Evolutionary conservation across 371 early-diverging fungal species (phyloP).

Genomic region (Nematocida homosporus): DNA sequence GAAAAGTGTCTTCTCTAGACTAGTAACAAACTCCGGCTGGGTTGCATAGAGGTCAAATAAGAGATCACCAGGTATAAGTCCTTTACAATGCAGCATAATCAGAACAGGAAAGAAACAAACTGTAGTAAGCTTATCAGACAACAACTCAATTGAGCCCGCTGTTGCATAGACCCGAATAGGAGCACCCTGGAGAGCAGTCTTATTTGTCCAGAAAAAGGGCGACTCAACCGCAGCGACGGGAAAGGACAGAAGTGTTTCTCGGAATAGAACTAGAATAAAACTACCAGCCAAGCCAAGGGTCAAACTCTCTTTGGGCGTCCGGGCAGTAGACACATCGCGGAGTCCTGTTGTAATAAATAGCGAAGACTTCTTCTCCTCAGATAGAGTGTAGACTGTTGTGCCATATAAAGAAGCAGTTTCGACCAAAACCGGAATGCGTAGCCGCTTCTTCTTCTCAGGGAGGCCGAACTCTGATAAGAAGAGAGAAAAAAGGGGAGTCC

Average conservation of each 20-base stretch:
- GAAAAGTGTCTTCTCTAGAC: conserved; percentile 27
- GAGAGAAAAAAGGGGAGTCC: conserved; percentile 39
- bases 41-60: conserved; percentile 6
- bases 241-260: not conserved
- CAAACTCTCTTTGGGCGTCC: not conserved
- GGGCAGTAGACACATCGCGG: not conserved
- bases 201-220: not conserved
- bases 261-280: not conserved
- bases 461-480: conserved; percentile 20
- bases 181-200: not conserved
- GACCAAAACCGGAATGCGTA: not conserved
- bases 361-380: not conserved
- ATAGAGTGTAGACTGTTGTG: not conserved
- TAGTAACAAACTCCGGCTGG: conserved; percentile 13
- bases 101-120: conserved; percentile 21
- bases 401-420: not conserved
- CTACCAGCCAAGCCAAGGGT: not conserved
- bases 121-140: not conserved
- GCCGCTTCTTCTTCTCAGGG: conserved; percentile 1
- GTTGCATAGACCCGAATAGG: conserved; percentile 18
- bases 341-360: conserved; percentile 3
- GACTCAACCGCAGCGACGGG: conserved; percentile 4
- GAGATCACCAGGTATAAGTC: not conserved
- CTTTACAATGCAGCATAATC: not conserved
- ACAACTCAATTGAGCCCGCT: conserved; percentile 9